Conservation (phyloP, 2,329 filamentous ascomycete species). For the Diaporthe vaccinii region DNA sequence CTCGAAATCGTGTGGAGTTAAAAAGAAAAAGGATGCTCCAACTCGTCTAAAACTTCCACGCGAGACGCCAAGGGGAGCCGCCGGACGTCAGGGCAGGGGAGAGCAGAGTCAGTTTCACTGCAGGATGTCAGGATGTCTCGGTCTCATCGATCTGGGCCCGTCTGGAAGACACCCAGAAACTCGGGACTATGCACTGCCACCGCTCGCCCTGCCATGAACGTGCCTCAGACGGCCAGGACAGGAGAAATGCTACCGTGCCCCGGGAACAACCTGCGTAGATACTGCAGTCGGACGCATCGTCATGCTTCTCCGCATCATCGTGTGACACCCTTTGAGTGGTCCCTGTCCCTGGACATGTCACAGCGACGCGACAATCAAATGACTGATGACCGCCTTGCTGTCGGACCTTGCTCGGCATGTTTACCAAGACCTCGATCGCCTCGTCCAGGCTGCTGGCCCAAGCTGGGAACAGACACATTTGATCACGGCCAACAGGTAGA, state of each 20-base stretch:
- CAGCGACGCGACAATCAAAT: conserved; percentile 15
- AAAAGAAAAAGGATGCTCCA: not conserved
- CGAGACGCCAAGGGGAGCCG: not conserved
- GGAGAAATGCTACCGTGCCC: conserved; percentile 30
- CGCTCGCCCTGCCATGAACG: conserved; percentile 18
- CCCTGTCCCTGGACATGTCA: conserved; percentile 26
- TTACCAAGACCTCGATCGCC: not conserved
- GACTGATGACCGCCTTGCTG: conserved; percentile 1
- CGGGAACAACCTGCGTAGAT: conserved; percentile 14
- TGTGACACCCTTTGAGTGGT: conserved; percentile 19
- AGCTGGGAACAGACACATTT: not conserved
- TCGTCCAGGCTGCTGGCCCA: not conserved
- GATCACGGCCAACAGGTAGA: not conserved
- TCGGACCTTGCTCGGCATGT: conserved; percentile 27
- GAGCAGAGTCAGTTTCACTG: conserved; percentile 17
- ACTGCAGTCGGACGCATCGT: conserved; percentile 17
- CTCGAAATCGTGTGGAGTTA: not conserved
- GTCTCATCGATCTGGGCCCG: conserved; percentile 30
- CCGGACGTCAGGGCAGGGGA: not conserved
- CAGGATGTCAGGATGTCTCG: conserved; percentile 1
- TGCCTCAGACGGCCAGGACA: conserved; percentile 7
- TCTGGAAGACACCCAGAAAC: conserved; percentile 26
- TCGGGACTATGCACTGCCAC: conserved; percentile 34
- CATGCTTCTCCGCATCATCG: conserved; percentile 32
- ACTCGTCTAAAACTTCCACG: not conserved